Percentiles rank a stretch among this genome's conserved stretches.
Conservation (phyloP, 78 protist genomes). For the Dictyostelium brefeldianum region DNA sequence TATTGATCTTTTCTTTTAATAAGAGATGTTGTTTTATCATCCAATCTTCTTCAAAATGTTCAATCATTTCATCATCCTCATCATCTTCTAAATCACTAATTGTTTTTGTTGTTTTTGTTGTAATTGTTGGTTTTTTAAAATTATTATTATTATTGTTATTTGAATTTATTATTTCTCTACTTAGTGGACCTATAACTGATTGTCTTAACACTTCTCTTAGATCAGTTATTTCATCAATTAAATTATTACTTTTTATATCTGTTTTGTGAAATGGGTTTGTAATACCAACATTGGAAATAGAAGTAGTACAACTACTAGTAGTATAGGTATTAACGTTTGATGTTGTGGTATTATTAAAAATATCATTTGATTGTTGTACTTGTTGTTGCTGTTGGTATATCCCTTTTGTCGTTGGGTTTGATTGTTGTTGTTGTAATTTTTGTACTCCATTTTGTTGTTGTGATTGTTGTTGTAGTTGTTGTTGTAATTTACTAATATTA, state of each 20-base stretch:
- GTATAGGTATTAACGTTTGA: neutral
- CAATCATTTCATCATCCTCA: neutral
- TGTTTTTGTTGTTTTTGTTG: neutral
- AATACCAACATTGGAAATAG: conserved; percentile 12
- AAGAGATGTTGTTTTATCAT: conserved; percentile 5
- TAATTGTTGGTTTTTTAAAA: neutral
- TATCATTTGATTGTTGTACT: conserved; percentile 6
- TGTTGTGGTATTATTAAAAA: neutral
- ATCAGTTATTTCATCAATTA: conserved; percentile 72
- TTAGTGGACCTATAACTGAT: conserved; percentile 63
- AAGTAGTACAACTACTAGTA: neutral
- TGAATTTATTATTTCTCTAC: conserved; percentile 29
- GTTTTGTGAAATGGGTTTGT: conserved; percentile 38
- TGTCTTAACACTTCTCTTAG: conserved; percentile 50
- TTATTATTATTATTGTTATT: neutral
- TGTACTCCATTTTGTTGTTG: neutral
- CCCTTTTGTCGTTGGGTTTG: neutral
- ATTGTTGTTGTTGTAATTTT: neutral
- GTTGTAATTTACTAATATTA: neutral
- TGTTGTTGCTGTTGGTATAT: too few relatives aligned
- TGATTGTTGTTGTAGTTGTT: neutral
- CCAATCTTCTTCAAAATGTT: neutral
- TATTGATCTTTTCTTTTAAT: conserved; percentile 1
- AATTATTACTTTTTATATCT: conserved; percentile 52
- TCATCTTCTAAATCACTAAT: neutral